Conservation (phyloP, 768 basidiomycete genomes). For the Kwoniella bestiolae region DNA sequence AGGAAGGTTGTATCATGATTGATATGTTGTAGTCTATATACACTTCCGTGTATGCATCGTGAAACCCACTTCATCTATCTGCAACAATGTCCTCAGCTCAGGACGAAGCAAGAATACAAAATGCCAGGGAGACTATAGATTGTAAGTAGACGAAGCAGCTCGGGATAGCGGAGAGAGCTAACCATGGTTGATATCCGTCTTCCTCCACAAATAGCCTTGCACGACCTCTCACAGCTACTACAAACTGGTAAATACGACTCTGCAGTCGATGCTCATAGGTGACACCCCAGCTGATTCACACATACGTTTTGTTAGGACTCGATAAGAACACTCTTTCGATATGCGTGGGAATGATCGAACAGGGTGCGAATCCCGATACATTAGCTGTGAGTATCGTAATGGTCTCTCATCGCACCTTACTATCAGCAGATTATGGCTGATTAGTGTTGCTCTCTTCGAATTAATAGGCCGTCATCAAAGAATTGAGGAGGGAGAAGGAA, state of each 20-base stretch:
- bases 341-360: slow-evolving; percentile 89
- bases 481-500: slow-evolving; percentile 73
- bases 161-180: not conserved
- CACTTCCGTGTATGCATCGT: too few relatives aligned
- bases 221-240: slow-evolving; percentile 84
- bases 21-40: too few relatives aligned
- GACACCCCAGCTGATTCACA: not conserved
- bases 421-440: too few relatives aligned
- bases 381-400: slow-evolving; percentile 82
- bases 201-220: slow-evolving; percentile 71
- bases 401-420: too few relatives aligned
- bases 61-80: too few relatives aligned
- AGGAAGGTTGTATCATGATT: too few relatives aligned
- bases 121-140: slow-evolving; percentile 53
- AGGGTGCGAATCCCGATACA: slow-evolving; percentile 88
- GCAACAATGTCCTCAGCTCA: slow-evolving; percentile 36
- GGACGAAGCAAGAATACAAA: slow-evolving; percentile 45
- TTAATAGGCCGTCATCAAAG: slow-evolving; percentile 80
- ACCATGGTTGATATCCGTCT: slow-evolving; percentile 9
- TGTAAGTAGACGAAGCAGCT: too few relatives aligned
- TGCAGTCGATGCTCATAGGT: not conserved
- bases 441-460: not conserved
- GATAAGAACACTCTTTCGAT: slow-evolving; percentile 91
- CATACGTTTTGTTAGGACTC: slow-evolving; percentile 59
- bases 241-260: slow-evolving; percentile 65